Evolutionary conservation across 108 stramenopile genomes (phyloP), one percentile per base, ranked within the genome.

Genomic region (Skeletonema grethae): DNA sequence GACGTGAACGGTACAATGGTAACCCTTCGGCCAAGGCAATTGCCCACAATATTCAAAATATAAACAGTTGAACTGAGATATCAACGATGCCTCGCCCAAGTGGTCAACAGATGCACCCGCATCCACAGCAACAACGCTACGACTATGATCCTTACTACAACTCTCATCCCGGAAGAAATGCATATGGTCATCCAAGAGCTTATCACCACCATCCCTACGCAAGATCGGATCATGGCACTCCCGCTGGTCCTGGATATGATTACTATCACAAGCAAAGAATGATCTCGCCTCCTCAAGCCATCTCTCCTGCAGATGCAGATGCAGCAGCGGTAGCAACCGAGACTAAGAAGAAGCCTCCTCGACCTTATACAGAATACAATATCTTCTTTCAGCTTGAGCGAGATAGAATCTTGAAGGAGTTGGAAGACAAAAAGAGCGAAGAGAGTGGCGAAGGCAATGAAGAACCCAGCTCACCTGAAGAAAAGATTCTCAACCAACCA

Each of bases 301-400:
- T 43, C 15, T 43, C 41, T 43, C 13, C 15, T 43, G 41, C 41
- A 43, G 15, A 43, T n/a, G 29, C 57, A 28, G 57, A 58, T 38
- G 16, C 46, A 18, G 46, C 16, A 18, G 46, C 46, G 18, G 16
- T 16, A 53, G 50, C 50, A 22, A n/a, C 50, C 22, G 50, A 53
- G 6, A 53, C 50, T 24, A 53, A 53, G 50, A 55, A 76, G 55
- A 77, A 77, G 34, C 76, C 76, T 10, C 75, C 75, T 0, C 63
- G 76, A n/a, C 76, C 76, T 10, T 77, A 77, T 64, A 77, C 76
- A 1, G 76, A 77, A 38, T 77, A 77, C 46, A 77, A 77, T n/a
- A 77, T 77, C 2, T 77, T 77, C 76, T 77, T 77, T 45, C 76
- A 77, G 43, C 43, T 77, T 11, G 76, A 77, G 59, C 63, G 76